Evolutionary conservation across 1,284 basidiomycete genomes (phyloP).

Genomic region (Vanrija humicola): DNA sequence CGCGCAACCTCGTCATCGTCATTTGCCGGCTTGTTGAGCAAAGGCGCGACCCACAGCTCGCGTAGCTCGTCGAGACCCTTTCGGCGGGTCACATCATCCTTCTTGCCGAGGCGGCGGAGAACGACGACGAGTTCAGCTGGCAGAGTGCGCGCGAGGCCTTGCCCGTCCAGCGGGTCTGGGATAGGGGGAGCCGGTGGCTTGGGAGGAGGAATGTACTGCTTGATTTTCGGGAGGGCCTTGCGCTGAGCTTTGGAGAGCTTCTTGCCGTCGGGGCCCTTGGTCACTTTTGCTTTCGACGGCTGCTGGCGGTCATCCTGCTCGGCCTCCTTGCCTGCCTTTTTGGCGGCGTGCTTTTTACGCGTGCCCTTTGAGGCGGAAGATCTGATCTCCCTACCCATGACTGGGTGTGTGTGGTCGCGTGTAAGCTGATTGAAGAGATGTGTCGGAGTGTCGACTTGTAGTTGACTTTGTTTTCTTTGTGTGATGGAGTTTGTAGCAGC

Average conservation of each 20-base stretch:
- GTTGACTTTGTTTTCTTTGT: too few species aligned
- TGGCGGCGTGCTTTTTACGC: slow-evolving; percentile 61
- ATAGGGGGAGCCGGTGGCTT: slow-evolving; percentile 82
- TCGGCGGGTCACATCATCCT: slow-evolving; percentile 80
- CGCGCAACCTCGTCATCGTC: slow-evolving; percentile 52
- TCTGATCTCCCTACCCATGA: too few species aligned
- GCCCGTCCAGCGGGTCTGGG: slow-evolving; percentile 86
- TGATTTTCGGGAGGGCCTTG: slow-evolving; percentile 55
- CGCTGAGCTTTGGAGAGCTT: slow-evolving; percentile 46
- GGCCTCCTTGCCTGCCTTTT: slow-evolving; percentile 24
- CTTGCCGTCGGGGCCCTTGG: slow-evolving; percentile 21
- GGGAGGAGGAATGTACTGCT: slow-evolving; percentile 76
- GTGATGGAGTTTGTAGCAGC: too few species aligned
- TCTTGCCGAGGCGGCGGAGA: slow-evolving; percentile 79
- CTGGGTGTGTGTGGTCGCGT: too few species aligned
- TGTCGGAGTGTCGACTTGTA: too few species aligned
- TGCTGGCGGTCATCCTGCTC: slow-evolving; percentile 18
- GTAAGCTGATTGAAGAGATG: neutral
- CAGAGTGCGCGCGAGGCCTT: slow-evolving; percentile 70
- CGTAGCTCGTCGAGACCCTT: slow-evolving; percentile 83
- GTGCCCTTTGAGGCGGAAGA: slow-evolving; percentile 72
- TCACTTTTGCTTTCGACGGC: slow-evolving; percentile 2
- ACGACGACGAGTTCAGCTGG: slow-evolving; percentile 81
- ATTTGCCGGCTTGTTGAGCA: slow-evolving; percentile 48
- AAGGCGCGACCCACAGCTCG: slow-evolving; percentile 58